Evolutionary conservation across 805 yeast genomes (phyloP).

Genomic region (Saccharomyces eubayanus): DNA sequence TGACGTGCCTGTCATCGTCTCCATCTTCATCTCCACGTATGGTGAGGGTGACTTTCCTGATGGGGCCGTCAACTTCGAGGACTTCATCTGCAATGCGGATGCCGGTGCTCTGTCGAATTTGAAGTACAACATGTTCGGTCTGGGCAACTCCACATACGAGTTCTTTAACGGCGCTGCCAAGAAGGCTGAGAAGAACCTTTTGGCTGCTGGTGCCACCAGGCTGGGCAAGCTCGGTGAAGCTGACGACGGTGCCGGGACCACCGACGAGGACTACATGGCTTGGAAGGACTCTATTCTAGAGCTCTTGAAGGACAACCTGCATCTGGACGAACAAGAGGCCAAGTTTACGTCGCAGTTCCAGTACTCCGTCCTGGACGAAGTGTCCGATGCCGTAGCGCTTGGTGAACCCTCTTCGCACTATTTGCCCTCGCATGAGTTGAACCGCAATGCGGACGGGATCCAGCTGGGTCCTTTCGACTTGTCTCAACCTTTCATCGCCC

Average conservation of each 20-base stretch:
- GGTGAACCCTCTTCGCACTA: slow-evolving; percentile 77
- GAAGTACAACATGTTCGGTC: slow-evolving; percentile 72
- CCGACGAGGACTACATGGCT: slow-evolving; percentile 88
- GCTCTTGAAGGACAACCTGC: slow-evolving; percentile 50
- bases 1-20: slow-evolving; percentile 53
- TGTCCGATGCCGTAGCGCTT: slow-evolving; percentile 41
- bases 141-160: slow-evolving; percentile 93
- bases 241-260: slow-evolving; percentile 89
- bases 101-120: slow-evolving; percentile 44
- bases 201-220: slow-evolving; percentile 59
- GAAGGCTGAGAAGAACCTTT: slow-evolving; percentile 43
- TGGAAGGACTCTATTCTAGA: slow-evolving; percentile 84
- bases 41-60: slow-evolving; percentile 99
- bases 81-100: slow-evolving; percentile 46
- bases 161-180: slow-evolving; percentile 78
- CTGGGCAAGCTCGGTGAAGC: slow-evolving; percentile 82
- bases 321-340: slow-evolving; percentile 72
- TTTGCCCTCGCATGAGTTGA: slow-evolving; percentile 32
- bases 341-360: slow-evolving; percentile 61
- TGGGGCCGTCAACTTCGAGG: slow-evolving; percentile 75
- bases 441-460: slow-evolving; percentile 31
- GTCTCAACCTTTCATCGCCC: slow-evolving; percentile 75
- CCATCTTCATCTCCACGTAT: slow-evolving; percentile 83
- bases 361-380: slow-evolving; percentile 34
- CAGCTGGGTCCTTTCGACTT: slow-evolving; percentile 71